A percentile compares a stretch with the other conserved stretches of the same genome.
phyloP scores from a whole-genome alignment of 2,329 filamentous ascomycete species.

The Elsinoe perseae region DNA sequence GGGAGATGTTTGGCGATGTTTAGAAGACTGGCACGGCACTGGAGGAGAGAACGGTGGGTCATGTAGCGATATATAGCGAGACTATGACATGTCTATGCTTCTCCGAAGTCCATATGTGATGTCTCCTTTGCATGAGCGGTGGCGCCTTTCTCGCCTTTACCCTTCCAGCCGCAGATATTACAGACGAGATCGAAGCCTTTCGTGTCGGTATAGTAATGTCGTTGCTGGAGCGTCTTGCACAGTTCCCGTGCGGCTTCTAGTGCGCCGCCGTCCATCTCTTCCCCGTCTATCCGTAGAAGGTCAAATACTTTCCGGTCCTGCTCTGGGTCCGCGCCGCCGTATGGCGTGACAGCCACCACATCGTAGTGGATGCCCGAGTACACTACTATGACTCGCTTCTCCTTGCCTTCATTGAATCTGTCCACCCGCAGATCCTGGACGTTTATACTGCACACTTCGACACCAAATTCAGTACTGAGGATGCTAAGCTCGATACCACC shows the following conservation, averaged over 20 bases:
- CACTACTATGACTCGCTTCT: slow-evolving; percentile 66
- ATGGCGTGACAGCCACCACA: slow-evolving; percentile 67
- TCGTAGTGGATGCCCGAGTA: slow-evolving; percentile 95
- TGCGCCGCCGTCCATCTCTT: slow-evolving; percentile 44
- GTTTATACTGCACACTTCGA: slow-evolving; percentile 80
- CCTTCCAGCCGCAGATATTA: slow-evolving; percentile 61
- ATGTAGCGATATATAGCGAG: not conserved
- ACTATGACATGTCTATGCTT: slow-evolving; percentile 29
- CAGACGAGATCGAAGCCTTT: slow-evolving; percentile 71
- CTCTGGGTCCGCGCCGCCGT: slow-evolving; percentile 57
- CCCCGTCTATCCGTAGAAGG: slow-evolving; percentile 29
- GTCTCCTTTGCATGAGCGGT: slow-evolving; percentile 55
- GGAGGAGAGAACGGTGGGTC: not conserved
- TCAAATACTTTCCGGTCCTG: slow-evolving; percentile 73
- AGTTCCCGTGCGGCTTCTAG: slow-evolving; percentile 51
- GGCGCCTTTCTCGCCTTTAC: slow-evolving; percentile 58
- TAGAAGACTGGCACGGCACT: not conserved
- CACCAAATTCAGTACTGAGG: slow-evolving; percentile 71
- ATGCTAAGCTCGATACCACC: slow-evolving; percentile 86
- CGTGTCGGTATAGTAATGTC: slow-evolving; percentile 84
- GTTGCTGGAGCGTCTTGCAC: slow-evolving; percentile 54
- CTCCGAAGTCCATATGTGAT: slow-evolving; percentile 50
- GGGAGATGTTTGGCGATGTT: slow-evolving; percentile 43
- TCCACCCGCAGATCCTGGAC: slow-evolving; percentile 62
- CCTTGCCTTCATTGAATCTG: slow-evolving; percentile 67